Percentiles rank a stretch among this genome's conserved stretches.
These are phyloP conservation scores for Globisporangium okanoganense DNA, from an alignment of 352 stramenopile species.

Conservation along the genomic window DNA sequence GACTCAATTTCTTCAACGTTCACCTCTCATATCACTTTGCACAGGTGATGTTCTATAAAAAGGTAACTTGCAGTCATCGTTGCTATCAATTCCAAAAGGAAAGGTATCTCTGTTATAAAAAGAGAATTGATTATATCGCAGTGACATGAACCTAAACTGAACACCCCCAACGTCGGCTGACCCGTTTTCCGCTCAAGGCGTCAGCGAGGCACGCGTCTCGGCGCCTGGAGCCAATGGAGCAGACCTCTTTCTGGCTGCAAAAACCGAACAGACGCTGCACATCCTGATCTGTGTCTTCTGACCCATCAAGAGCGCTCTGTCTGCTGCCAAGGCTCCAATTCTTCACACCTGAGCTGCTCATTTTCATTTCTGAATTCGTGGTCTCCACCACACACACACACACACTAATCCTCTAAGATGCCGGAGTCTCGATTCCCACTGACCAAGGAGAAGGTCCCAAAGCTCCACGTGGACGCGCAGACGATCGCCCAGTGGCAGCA, in stretches of 20 bases:
- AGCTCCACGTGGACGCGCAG: background rate
- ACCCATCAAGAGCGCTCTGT: background rate
- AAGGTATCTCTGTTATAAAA: background rate
- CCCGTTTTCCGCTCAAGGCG: background rate
- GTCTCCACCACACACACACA: constrained; percentile 4
- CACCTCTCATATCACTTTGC: background rate
- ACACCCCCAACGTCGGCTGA: background rate
- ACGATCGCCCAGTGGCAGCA: background rate
- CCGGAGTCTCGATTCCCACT: constrained; percentile 4
- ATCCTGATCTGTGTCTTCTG: background rate
- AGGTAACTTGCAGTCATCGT: background rate
- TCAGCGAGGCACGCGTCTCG: background rate
- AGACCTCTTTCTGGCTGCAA: no score
- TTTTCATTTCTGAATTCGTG: constrained; percentile 6
- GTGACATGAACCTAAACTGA: constrained; percentile 4
- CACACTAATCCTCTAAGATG: background rate
- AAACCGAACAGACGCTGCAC: background rate
- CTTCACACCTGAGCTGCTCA: no score
- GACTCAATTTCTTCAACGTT: background rate
- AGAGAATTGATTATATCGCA: background rate
- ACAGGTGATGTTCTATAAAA: background rate
- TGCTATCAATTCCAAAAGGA: background rate
- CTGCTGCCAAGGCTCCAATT: background rate
- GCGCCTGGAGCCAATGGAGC: background rate
- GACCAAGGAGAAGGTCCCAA: background rate